These are phyloP conservation scores for Nannizzia gypsea DNA, from an alignment of 2,329 filamentous ascomycete genomes.

Conservation along the genomic window DNA sequence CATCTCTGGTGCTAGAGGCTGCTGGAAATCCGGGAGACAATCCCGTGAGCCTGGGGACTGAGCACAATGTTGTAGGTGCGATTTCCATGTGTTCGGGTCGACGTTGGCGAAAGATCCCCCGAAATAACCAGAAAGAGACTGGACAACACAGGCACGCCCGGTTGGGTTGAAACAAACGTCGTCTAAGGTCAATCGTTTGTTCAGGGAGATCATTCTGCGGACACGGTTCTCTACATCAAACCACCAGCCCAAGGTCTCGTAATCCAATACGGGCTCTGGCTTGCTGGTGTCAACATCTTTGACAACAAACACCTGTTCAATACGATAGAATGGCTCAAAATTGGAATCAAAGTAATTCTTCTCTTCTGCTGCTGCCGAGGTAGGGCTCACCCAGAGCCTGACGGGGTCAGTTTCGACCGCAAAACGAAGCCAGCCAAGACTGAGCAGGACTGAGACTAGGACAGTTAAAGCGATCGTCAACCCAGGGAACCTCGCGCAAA, in stretches of 20 bases:
- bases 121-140: slow-evolving; percentile 87
- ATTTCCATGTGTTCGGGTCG: slow-evolving; percentile 56
- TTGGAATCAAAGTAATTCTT: slow-evolving; percentile 87
- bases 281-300: slow-evolving; percentile 61
- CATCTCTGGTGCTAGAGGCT: slow-evolving; percentile 75
- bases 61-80: slow-evolving; percentile 60
- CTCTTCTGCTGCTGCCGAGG: slow-evolving; percentile 78
- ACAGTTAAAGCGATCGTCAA: slow-evolving; percentile 69
- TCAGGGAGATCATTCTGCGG: slow-evolving; percentile 55
- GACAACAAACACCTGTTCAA: slow-evolving; percentile 85
- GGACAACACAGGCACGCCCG: slow-evolving; percentile 77
- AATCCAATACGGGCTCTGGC: slow-evolving; percentile 67
- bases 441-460: slow-evolving; percentile 64
- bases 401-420: slow-evolving; percentile 85
- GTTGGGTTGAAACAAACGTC: slow-evolving; percentile 93
- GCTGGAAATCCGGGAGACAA: slow-evolving; percentile 79
- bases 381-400: slow-evolving; percentile 89
- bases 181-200: slow-evolving; percentile 57
- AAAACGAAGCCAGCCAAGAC: slow-evolving; percentile 78
- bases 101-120: slow-evolving; percentile 53
- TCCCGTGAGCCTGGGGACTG: slow-evolving; percentile 57
- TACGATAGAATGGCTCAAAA: slow-evolving; percentile 91
- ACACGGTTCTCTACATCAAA: slow-evolving; percentile 76
- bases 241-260: slow-evolving; percentile 89
- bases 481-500: slow-evolving; percentile 70